phyloP scores from a whole-genome alignment of 1,284 basidiomycete genomes.

The Vanrija sp. region DNA sequence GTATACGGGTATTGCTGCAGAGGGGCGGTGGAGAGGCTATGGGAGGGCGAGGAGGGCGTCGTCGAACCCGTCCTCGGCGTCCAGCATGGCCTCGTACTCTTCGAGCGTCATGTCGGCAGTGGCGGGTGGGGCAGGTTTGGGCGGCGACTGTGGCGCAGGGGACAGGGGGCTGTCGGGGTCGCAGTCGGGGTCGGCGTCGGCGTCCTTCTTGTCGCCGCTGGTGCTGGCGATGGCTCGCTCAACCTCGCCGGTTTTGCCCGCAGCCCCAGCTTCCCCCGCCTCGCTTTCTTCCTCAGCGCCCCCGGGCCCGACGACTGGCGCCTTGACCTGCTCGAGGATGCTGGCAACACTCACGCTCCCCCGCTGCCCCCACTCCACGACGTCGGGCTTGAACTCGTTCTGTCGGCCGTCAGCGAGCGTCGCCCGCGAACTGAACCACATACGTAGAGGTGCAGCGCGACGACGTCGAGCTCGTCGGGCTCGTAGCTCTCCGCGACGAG shows the following conservation, averaged over 20 bases:
- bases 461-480: conserved; percentile 62
- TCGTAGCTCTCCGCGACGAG: conserved; percentile 67
- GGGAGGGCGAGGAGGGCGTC: too few species aligned
- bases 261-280: conserved; percentile 4
- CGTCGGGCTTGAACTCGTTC: conserved; percentile 49
- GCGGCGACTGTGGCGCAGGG: neutral
- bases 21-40: neutral
- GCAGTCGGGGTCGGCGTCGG: conserved; percentile 1
- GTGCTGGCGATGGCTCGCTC: too few species aligned
- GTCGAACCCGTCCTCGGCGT: conserved; percentile 21
- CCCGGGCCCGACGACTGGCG: neutral
- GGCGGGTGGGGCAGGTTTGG: conserved; percentile 1
- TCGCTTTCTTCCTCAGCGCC: neutral
- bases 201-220: too few species aligned
- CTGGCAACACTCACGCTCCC: conserved; percentile 37
- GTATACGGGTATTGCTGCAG: neutral
- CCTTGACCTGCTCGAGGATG: conserved; percentile 41
- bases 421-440: conserved; percentile 11
- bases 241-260: conserved; percentile 1
- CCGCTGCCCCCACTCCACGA: conserved; percentile 46
- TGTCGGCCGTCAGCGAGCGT: conserved; percentile 7
- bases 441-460: conserved; percentile 68
- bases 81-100: conserved; percentile 42
- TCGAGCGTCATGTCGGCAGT: neutral
- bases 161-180: neutral